Evolutionary conservation across 345 rosid genomes (phyloP), one percentile per base, ranked within the genome.

Genomic region (Salix viminalis): DNA sequence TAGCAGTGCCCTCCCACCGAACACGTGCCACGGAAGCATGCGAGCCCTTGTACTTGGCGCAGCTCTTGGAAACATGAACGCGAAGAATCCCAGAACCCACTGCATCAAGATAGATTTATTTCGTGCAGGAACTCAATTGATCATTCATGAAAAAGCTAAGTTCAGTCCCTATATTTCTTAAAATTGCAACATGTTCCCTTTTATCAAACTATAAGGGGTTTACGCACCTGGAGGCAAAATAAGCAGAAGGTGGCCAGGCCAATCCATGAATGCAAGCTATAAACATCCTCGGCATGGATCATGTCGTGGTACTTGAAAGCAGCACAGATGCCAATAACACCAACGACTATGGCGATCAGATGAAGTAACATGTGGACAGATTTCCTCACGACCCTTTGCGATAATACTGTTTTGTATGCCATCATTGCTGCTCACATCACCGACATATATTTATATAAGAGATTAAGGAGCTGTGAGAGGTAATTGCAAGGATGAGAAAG

Each of bases 191-290:
- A 50, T 6, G 58, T 8, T 50, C 58, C 58, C 58, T 50, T 18
- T 50, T 5, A 5, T 16, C 21, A 18, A 6, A 50, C 21, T 6
- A 18, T 4, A 32, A 32, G 34, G 34, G 58, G 6, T 52, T 52
- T 0, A 52, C 58, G 58, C 58, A 94, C 97, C 96, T 93, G 99
- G 66, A 94, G 50, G 12, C 88, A 84, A 46, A 90, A 87, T 62
- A 91, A 77, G 81, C 81, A 82, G 69, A 93, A 82, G 70, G 99
- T 92, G 58, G 52, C 23, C 26, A 91, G 67, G 32, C 98, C 98
- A 76, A 91, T 87, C 98, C 98, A 96, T 1, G 99, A 91, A 82
- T 96, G 99, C 74, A 93, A 78, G 84, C 89, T 88, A 74, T 84
- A 83, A 83, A 92, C 75, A 73, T 96, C 88, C 65, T 79, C 48